Evolutionary conservation across 1,139 yeast species (phyloP), one percentile per base, ranked within the genome.

Genomic region (Ashbya aceris): DNA sequence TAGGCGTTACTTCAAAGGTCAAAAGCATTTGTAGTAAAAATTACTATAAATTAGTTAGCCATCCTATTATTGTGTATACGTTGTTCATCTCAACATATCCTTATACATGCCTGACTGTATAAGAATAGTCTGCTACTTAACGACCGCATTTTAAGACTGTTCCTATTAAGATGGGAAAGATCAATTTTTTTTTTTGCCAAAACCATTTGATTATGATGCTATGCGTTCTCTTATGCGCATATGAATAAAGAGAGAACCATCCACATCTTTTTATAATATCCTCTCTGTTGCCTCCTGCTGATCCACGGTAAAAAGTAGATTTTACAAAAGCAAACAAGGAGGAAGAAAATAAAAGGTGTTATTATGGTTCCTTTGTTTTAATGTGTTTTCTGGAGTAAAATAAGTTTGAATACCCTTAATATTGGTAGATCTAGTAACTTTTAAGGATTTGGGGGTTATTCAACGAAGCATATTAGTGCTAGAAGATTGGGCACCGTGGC

Each of bases 401-500:
- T 17, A 17, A 17, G 23, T 17, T 17, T 17, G 23, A 17, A 6
- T 17, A 17, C 23, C 23, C 23, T 17, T 6, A 17, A 17, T 17
- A 17, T 17, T 17, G 23, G 23, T 17, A 17, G 23, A 17, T 17
- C 23, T 17, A 6, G 23, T 17, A 6, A 17, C 23, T 17, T 17
- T 17, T 17, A 17, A 17, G 6, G 6, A 17, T 3, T 17, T 17
- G 6, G 23, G 23, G 13, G 31, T 29, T 29, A 11, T 34, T 23
- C 14, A 34, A 23, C 37, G 37, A n/a, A 34, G 27, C 37, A 34
- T 34, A 8, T 34, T 37, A 4, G 46, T 33, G 33, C 29, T 40
- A 10, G 43, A 40, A 9, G 36, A 37, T 38, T 43, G 46, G 27
- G 46, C 30, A 34, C 38, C 23, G 32, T 43, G 46, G 8, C 43